Conservation (phyloP, 768 basidiomycete genomes). For the Lactarius indigo region DNA sequence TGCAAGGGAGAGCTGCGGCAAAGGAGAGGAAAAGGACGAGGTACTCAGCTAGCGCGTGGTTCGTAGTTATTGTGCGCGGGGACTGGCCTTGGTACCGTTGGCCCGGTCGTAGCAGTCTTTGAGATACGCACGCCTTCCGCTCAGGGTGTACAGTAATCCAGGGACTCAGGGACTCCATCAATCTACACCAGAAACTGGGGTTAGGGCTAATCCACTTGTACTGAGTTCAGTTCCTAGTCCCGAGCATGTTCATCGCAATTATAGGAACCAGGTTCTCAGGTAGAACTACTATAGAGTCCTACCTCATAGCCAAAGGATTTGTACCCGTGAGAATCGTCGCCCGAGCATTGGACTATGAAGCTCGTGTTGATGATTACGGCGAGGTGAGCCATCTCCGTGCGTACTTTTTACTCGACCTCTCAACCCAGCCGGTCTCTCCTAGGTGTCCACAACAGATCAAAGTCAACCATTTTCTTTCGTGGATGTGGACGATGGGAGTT, state of each 20-base stretch:
- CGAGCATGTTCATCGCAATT: constrained; percentile 62
- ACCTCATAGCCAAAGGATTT: constrained; percentile 27
- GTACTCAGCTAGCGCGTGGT: neutral
- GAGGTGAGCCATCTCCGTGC: neutral
- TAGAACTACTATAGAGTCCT: constrained; percentile 21
- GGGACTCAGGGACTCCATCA: neutral
- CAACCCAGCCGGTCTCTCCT: neutral
- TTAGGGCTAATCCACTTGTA: constrained; percentile 9
- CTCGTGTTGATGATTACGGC: neutral
- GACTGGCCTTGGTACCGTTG: neutral
- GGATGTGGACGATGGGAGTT: neutral
- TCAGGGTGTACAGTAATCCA: neutral
- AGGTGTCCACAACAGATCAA: neutral
- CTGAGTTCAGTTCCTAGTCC: neutral
- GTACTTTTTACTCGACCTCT: neutral
- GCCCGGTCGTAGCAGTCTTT: neutral
- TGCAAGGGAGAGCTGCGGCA: constrained; percentile 46
- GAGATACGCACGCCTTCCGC: neutral
- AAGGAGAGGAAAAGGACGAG: constrained; percentile 35
- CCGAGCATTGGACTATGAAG: neutral
- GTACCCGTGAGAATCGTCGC: constrained; percentile 10
- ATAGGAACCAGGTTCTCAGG: constrained; percentile 62
- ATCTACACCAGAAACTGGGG: neutral
- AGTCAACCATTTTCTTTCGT: constrained; percentile 12
- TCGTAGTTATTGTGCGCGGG: neutral